phyloP scores from a whole-genome alignment of 441 rosid genomes.

The Sinapis alba region DNA sequence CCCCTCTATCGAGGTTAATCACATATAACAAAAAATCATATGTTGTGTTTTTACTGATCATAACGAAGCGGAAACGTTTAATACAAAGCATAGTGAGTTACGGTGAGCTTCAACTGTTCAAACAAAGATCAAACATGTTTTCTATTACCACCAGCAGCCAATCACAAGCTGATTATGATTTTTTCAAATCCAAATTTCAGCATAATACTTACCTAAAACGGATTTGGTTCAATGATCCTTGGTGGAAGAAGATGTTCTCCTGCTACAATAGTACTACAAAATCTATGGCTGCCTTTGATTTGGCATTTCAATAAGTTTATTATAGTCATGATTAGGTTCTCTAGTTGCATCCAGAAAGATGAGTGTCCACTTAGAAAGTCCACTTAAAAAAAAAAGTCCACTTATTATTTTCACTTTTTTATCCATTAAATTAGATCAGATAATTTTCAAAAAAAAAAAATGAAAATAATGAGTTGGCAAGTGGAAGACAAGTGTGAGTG shows the following conservation, averaged over 20 bases:
- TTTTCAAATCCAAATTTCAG: not conserved
- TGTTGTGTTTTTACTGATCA: not conserved
- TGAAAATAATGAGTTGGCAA: not conserved
- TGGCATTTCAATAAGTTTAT: constrained; percentile 9
- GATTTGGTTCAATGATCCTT: not conserved
- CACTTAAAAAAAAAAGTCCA: too few species aligned
- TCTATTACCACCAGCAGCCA: not conserved
- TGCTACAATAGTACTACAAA: not conserved
- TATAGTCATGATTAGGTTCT: not conserved
- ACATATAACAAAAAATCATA: not conserved
- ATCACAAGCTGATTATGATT: not conserved
- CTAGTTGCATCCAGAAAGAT: not conserved
- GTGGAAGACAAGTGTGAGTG: constrained; percentile 25
- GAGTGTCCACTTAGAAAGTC: too few species aligned
- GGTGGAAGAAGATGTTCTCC: not conserved
- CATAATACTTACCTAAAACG: not conserved
- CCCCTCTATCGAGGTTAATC: not conserved
- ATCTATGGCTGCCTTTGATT: not conserved
- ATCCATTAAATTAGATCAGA: not conserved
- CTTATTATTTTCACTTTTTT: not conserved
- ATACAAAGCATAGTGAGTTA: not conserved
- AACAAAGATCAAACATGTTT: not conserved
- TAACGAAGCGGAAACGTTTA: not conserved
- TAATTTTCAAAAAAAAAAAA: not conserved
- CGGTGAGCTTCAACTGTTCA: not conserved